Conservation (phyloP, 192 early-diverging fungal species). For the Dispira parvispora region DNA sequence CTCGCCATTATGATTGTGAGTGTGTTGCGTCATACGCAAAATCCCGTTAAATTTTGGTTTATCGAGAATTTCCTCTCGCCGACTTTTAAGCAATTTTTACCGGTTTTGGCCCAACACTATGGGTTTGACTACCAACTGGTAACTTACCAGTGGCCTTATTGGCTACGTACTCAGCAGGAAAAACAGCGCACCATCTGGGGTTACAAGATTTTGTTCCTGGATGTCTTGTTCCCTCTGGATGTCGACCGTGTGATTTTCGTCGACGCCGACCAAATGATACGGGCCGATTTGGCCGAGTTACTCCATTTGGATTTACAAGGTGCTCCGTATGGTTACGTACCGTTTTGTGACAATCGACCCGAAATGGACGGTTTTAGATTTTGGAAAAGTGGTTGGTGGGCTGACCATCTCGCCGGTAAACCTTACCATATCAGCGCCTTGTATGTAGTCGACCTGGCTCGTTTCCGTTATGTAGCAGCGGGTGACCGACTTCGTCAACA, state of each 20-base stretch:
- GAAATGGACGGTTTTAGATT: conserved; percentile 97
- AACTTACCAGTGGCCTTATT: conserved; percentile 97
- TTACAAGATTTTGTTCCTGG: conserved; percentile 97
- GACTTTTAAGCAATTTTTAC: conserved; percentile 87
- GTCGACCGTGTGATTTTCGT: conserved; percentile 96
- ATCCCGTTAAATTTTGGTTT: conserved; percentile 94
- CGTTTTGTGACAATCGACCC: conserved; percentile 78
- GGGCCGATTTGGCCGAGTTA: conserved; percentile 86
- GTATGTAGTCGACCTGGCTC: conserved; percentile 86
- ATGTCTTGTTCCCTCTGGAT: conserved; percentile 87
- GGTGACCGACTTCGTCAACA: conserved; percentile 85
- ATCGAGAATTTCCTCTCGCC: conserved; percentile 97
- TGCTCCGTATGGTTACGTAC: conserved; percentile 92
- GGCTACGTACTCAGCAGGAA: conserved; percentile 79
- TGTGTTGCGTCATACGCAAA: conserved; percentile 76
- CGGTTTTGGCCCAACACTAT: conserved; percentile 69
- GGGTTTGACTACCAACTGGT: conserved; percentile 90
- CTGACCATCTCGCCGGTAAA: conserved; percentile 61
- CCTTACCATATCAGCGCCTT: conserved; percentile 95
- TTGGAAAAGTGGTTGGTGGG: conserved; percentile 97
- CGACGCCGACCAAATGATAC: conserved; percentile 96
- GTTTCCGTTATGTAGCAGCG: conserved; percentile 83
- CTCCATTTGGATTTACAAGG: conserved; percentile 83
- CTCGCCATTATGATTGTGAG: conserved; percentile 92
- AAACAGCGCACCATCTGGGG: conserved; percentile 98